Percentiles rank a stretch among this genome's conserved stretches.
These are phyloP conservation scores for Flaveria linearis DNA, from an alignment of 129 eudicot species.

Conservation along the genomic window DNA sequence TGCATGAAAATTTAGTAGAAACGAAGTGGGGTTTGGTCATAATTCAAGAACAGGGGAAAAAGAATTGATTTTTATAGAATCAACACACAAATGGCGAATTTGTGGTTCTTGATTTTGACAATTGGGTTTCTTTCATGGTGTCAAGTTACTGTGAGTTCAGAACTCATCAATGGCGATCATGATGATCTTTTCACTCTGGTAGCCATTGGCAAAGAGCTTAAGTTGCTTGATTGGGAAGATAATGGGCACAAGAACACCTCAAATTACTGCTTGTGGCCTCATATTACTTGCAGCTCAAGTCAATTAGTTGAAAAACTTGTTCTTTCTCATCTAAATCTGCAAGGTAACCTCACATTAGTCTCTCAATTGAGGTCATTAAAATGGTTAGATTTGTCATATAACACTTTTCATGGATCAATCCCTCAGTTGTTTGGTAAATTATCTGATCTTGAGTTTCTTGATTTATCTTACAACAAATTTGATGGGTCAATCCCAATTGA, in stretches of 20 bases:
- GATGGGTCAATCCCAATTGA: conserved; percentile 65
- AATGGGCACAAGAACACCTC: conserved; percentile 49
- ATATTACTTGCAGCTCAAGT: conserved; percentile 62
- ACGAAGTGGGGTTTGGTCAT: conserved; percentile 36
- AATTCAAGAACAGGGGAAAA: conserved; percentile 30
- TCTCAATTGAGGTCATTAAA: conserved; percentile 78
- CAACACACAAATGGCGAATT: conserved; percentile 40
- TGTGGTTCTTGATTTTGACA: conserved; percentile 40
- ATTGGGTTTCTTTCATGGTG: conserved; percentile 56
- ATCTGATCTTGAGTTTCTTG: conserved; percentile 88
- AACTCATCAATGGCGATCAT: conserved; percentile 41
- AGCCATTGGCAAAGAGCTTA: conserved; percentile 69
- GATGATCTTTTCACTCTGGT: conserved; percentile 40
- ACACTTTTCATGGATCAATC: conserved; percentile 73
- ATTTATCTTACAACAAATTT: conserved; percentile 84
- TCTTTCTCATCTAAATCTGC: conserved; percentile 71
- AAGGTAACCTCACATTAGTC: conserved; percentile 82
- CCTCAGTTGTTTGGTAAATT: conserved; percentile 71
- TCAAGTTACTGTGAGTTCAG: conserved; percentile 45
- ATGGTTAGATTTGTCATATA: conserved; percentile 84
- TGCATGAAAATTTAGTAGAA: conserved; percentile 26
- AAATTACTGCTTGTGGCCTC: conserved; percentile 79
- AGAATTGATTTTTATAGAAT: conserved; percentile 22
- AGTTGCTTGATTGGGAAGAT: conserved; percentile 57
- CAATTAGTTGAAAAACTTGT: conserved; percentile 73